Conservation (phyloP, 1,284 basidiomycete genomes). For the Pseudozyma pruni region DNA sequence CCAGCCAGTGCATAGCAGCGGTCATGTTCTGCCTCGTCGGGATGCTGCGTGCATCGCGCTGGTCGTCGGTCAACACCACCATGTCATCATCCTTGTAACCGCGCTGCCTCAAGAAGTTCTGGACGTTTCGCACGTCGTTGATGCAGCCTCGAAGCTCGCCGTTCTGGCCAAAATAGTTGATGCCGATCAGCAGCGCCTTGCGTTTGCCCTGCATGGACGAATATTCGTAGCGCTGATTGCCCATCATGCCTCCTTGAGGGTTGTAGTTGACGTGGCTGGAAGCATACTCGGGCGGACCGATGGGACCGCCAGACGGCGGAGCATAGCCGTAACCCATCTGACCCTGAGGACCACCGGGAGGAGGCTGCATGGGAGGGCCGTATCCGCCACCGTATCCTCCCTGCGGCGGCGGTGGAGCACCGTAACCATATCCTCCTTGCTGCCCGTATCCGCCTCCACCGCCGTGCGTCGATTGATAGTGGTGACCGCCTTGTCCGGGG, state of each 20-base stretch:
- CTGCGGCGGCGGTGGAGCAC: conserved; percentile 26
- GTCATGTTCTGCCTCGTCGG: conserved; percentile 67
- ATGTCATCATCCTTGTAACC: conserved; percentile 67
- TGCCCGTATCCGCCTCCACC: conserved; percentile 44
- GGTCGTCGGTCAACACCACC: conserved; percentile 66
- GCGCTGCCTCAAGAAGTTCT: conserved; percentile 62
- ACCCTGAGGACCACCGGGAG: conserved; percentile 34
- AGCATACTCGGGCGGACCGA: conserved; percentile 60
- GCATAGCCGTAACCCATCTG: conserved; percentile 50
- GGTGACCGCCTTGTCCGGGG: conserved; percentile 57
- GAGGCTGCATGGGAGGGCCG: conserved; percentile 37
- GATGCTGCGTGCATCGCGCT: conserved; percentile 58
- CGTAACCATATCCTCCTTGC: conserved; percentile 49
- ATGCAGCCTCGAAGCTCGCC: conserved; percentile 66
- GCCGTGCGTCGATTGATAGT: conserved; percentile 49
- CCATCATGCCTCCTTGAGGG: conserved; percentile 62
- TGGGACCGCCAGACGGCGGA: conserved; percentile 24
- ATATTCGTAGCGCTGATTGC: conserved; percentile 62
- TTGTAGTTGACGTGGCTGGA: conserved; percentile 50
- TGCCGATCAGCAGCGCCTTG: conserved; percentile 67
- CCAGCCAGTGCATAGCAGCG: conserved; percentile 67
- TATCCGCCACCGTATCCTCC: conserved; percentile 32
- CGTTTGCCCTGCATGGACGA: conserved; percentile 65
- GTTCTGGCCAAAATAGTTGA: conserved; percentile 63
- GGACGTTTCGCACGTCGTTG: conserved; percentile 67